Conservation (phyloP, 2,329 filamentous ascomycete genomes). For the Rhinocladiella similis region DNA sequence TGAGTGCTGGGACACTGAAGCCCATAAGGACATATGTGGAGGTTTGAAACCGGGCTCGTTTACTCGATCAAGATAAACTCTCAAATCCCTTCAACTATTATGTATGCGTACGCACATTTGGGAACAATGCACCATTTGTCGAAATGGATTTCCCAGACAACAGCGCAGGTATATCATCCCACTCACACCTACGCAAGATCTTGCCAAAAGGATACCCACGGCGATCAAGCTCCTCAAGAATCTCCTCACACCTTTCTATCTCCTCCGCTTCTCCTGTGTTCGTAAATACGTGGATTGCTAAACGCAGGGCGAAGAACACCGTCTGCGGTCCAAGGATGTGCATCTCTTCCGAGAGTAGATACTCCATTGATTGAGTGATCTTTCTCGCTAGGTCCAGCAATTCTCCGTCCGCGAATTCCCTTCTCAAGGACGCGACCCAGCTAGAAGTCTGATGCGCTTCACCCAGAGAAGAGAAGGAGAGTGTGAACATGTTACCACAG, state of each 20-base stretch:
- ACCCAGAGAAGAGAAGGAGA: not conserved
- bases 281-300: constrained; percentile 9
- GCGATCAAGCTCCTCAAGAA: constrained; percentile 8
- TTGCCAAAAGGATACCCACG: constrained; percentile 14
- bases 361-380: constrained; percentile 14
- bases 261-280: not conserved
- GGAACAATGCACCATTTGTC: too few relatives aligned
- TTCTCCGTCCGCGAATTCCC: too few relatives aligned
- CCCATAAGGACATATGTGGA: too few relatives aligned
- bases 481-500: constrained; percentile 1
- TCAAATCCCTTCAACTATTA: too few relatives aligned
- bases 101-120: too few relatives aligned
- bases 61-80: too few relatives aligned
- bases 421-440: not conserved
- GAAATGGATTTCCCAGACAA: not conserved
- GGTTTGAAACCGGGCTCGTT: too few relatives aligned
- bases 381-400: constrained; percentile 2
- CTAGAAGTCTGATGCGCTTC: not conserved
- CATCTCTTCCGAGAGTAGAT: constrained; percentile 13
- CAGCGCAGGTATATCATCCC: constrained; percentile 13
- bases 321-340: constrained; percentile 9
- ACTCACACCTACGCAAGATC: constrained; percentile 8
- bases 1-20: too few relatives aligned
- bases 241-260: not conserved
- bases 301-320: constrained; percentile 8